These are phyloP conservation scores for Boletus rubropictus DNA, from an alignment of 768 basidiomycete species.

Conservation along the genomic window DNA sequence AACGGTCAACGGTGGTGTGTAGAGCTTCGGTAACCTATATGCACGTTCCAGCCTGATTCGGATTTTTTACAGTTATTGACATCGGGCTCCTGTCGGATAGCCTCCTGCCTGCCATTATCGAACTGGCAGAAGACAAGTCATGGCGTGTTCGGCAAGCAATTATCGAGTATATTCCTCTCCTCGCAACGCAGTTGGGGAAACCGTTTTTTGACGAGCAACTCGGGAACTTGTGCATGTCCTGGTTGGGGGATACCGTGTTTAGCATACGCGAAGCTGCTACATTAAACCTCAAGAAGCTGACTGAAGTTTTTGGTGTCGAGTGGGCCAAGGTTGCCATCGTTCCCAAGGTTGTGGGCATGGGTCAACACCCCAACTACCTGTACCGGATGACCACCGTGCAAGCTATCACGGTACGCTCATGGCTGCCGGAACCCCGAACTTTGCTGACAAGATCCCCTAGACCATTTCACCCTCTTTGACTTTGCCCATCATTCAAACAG, in stretches of 20 bases:
- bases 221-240: conserved; percentile 96
- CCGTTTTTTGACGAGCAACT: conserved; percentile 97
- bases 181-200: conserved; percentile 95
- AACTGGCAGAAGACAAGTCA: conserved; percentile 98
- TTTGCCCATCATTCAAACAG: conserved; percentile 74
- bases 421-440: not conserved
- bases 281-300: conserved; percentile 91
- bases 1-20: conserved; percentile 83
- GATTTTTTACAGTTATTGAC: conserved; percentile 72
- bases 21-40: not conserved
- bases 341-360: conserved; percentile 97
- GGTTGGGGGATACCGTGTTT: conserved; percentile 97
- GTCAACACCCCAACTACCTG: conserved; percentile 91
- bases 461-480: conserved; percentile 92
- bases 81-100: conserved; percentile 92
- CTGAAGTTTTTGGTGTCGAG: conserved; percentile 97
- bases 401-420: conserved; percentile 79
- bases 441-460: conserved; percentile 38
- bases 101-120: conserved; percentile 94
- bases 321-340: conserved; percentile 94
- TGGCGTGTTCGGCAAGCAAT: conserved; percentile 99
- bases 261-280: conserved; percentile 99
- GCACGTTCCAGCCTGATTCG: conserved; percentile 7
- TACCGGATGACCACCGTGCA: conserved; percentile 99
- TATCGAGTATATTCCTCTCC: conserved; percentile 98